phyloP scores from a whole-genome alignment of 202 grass and related monocot species.

The Carex arenaria region DNA sequence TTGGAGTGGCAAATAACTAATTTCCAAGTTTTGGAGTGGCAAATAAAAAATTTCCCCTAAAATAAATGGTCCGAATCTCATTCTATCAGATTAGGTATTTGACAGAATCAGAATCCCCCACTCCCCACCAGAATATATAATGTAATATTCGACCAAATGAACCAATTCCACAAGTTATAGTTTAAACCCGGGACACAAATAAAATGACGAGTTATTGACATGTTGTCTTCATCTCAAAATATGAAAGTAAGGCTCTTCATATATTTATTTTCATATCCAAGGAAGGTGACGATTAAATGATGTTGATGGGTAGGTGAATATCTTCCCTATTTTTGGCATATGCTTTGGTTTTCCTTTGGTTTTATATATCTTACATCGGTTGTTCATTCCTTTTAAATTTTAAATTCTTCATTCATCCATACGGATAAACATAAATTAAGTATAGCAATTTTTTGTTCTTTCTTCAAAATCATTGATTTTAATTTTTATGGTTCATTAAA shows the following conservation, averaged over 20 bases:
- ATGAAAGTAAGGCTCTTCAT: neutral
- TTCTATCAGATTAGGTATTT: too few species aligned
- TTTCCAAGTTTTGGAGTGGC: too few species aligned
- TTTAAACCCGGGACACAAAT: neutral
- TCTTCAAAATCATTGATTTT: too few species aligned
- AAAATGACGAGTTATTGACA: neutral
- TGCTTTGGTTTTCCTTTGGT: neutral
- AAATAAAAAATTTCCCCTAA: too few species aligned
- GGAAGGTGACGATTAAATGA: neutral
- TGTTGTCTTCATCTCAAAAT: neutral
- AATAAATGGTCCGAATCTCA: too few species aligned
- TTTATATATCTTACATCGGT: neutral
- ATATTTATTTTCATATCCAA: neutral
- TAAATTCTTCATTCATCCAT: neutral
- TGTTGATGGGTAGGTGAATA: neutral
- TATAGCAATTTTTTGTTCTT: too few species aligned
- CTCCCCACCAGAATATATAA: neutral
- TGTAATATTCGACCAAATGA: neutral
- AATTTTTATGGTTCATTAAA: too few species aligned
- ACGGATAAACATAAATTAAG: too few species aligned
- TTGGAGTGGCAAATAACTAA: too few species aligned
- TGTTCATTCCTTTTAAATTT: neutral
- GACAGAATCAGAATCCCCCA: too few species aligned
- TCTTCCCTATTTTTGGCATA: neutral
- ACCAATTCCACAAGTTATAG: neutral